Evolutionary conservation across 805 yeast species (phyloP).

Genomic region (Metschnikowia drakensbergensis): DNA sequence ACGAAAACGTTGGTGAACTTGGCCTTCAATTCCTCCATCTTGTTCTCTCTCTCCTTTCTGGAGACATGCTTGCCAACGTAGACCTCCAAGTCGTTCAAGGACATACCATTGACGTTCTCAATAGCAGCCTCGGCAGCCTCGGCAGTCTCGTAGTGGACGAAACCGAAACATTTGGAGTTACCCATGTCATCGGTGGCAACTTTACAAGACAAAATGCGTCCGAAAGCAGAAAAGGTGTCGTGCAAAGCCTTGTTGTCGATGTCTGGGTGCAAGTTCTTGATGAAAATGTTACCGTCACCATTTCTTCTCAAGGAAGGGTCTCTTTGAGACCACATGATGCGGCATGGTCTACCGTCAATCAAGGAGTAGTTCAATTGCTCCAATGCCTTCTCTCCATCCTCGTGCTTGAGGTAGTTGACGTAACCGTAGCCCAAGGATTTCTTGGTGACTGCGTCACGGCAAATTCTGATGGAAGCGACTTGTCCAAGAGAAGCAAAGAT

Average conservation of each 20-base stretch:
- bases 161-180: conserved; percentile 91
- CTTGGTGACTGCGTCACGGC: conserved; percentile 97
- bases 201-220: conserved; percentile 93
- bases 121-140: conserved; percentile 94
- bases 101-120: conserved; percentile 97
- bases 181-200: conserved; percentile 94
- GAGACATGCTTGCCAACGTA: conserved; percentile 93
- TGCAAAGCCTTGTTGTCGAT: conserved; percentile 98
- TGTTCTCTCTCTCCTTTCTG: conserved; percentile 90
- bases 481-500: conserved; percentile 92
- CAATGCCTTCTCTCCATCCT: conserved; percentile 90
- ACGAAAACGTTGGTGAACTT: conserved; percentile 95
- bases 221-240: conserved; percentile 96
- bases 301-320: conserved; percentile 93
- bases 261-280: conserved; percentile 96
- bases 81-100: conserved; percentile 92
- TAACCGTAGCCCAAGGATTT: conserved; percentile 97
- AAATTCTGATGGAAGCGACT: conserved; percentile 94
- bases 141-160: conserved; percentile 91
- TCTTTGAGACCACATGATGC: conserved; percentile 99
- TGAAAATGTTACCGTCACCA: conserved; percentile 95
- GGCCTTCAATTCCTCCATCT: conserved; percentile 83
- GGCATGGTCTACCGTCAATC: conserved; percentile 94
- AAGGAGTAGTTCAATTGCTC: conserved; percentile 92
- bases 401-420: conserved; percentile 87